Percentiles rank a stretch among this genome's conserved stretches.
Evolutionary conservation across 331 rosid genomes (phyloP).

Genomic region (Acacia pycnantha): DNA sequence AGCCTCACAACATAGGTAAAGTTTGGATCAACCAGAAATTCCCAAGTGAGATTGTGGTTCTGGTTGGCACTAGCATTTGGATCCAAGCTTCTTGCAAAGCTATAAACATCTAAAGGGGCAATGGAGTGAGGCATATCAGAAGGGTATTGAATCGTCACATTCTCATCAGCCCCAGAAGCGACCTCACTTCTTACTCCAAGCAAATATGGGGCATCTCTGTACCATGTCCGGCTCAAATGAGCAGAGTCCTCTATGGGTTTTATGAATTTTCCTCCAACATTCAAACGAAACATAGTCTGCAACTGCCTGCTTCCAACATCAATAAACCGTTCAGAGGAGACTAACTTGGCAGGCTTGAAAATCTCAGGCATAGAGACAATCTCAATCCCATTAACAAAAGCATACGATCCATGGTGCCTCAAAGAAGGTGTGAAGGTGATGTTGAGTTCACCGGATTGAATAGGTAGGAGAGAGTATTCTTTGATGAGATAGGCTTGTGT

Average conservation of each 20-base stretch:
- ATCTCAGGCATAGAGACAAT: conserved; percentile 39
- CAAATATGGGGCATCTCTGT: conserved; percentile 41
- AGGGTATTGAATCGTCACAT: conserved; percentile 32
- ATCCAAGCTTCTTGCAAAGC: conserved; percentile 49
- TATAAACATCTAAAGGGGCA: conserved; percentile 43
- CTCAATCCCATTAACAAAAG: conserved; percentile 57
- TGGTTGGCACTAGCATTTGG: conserved; percentile 18
- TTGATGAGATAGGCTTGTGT: conserved; percentile 45
- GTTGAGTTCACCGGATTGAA: conserved; percentile 33
- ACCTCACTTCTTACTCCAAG: conserved; percentile 37
- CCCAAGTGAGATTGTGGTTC: conserved; percentile 51
- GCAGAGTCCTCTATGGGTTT: conserved; percentile 36
- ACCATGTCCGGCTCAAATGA: conserved; percentile 37
- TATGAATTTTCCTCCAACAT: conserved; percentile 46
- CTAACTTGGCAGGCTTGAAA: conserved; percentile 21
- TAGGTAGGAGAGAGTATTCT: conserved; percentile 38
- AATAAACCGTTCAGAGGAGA: conserved; percentile 16
- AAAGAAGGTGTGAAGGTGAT: conserved; percentile 41
- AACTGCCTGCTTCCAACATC: conserved; percentile 27
- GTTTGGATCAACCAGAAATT: conserved; percentile 40
- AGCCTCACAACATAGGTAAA: conserved; percentile 49
- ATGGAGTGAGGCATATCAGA: conserved; percentile 19
- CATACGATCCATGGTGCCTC: conserved; percentile 21
- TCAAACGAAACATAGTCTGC: conserved; percentile 49
- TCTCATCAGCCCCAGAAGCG: conserved; percentile 25